Base-by-base conservation (phyloP, 1,284 basidiomycete genomes). In the Irpex sp. region DNA sequence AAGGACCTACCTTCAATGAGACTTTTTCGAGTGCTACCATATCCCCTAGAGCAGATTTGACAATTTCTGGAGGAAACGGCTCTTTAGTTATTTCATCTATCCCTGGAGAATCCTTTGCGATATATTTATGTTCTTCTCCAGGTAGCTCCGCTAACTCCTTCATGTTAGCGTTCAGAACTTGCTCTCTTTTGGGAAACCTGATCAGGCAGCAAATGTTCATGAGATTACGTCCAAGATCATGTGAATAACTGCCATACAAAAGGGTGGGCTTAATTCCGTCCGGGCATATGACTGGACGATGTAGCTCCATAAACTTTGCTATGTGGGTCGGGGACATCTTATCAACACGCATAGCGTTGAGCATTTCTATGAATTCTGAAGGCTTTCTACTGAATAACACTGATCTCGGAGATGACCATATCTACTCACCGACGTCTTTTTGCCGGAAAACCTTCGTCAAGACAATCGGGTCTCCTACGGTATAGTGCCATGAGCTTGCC, bases 181-280 rank as follows among this genome's bases (percentile, higher is more conserved):
- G 84, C 55, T 79, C 74, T n/a, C 87, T 81, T 1, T 80, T 79
- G 0, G 88, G 86, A 71, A 85, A 91, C 8, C 83, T 84, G 61
- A 26, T 26, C 21, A 62, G 17, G 26, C 1, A 4, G 11, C 26
- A 57, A 13, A 6, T 49, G 13, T n/a, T 1, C 11, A 34, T 34
- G 60, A 64, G 15, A 49, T 36, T 26, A 26, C 21, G 21, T 26
- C 21, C 21, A 26, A 26, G 21, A 1, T 26, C 21, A 26, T 26
- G 3, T 3, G 21, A 6, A 26, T 15, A 8, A 26, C 48, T 57
- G 51, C 56, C 80, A 44, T 72, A 93, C 85, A 97, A 75, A 74
- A 96, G 93, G 0, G 94, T 96, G 0, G 94, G 87, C 51, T 85
- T 88, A 31, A 95, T 82, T 0, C 88, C 92, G 71, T 94, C 92